Base-by-base conservation (phyloP, 352 stramenopile genomes). In the Aphanomyces astaci region DNA sequence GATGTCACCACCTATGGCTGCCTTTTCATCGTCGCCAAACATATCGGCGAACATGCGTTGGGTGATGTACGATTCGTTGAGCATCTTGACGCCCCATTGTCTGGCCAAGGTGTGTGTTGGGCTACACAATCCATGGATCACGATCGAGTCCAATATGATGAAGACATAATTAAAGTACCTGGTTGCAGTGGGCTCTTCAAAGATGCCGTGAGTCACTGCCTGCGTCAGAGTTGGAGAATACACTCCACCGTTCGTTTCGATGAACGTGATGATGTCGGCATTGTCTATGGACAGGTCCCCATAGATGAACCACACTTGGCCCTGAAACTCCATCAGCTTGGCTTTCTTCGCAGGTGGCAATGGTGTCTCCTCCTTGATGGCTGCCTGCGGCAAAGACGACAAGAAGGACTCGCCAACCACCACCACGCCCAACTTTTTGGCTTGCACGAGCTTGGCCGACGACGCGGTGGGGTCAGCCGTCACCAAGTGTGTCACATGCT, bases 71-170 rank as follows among this genome's bases (percentile, higher is more conserved):
- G 80, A 84, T 33, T 74, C 63, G 65, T 77, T 86, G 56, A 84
- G 73, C 10, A 85, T 72, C 28, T 85, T 75, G 84, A 78, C 27
- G 67, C 75, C 2, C 77, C 78, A 36, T 84, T 75, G 0, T 65
- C 64, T 22, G 85, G 72, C 24, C 80, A 30, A 0, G 69, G 48
- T 63, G 78, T 79, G 3, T 79, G 78, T 3, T 68, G 51, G 31
- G 81, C 48, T 55, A 55, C 48, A 55, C 40, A 2, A 25, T 0
- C 27, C n/a, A 24, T 55, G 10, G 10, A 55, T 43, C 36, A 43
- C 7, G 36, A 43, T 15, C n/a, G n/a, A n/a, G n/a, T n/a, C n/a
- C n/a, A n/a, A n/a, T n/a, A n/a, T n/a, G n/a, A n/a, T n/a, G n/a
- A n/a, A n/a, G n/a, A n/a, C n/a, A n/a, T n/a, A n/a, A n/a, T n/a